These are phyloP conservation scores for Ramichloridium luteum DNA, from an alignment of 2,329 filamentous ascomycete species.

Conservation along the genomic window DNA sequence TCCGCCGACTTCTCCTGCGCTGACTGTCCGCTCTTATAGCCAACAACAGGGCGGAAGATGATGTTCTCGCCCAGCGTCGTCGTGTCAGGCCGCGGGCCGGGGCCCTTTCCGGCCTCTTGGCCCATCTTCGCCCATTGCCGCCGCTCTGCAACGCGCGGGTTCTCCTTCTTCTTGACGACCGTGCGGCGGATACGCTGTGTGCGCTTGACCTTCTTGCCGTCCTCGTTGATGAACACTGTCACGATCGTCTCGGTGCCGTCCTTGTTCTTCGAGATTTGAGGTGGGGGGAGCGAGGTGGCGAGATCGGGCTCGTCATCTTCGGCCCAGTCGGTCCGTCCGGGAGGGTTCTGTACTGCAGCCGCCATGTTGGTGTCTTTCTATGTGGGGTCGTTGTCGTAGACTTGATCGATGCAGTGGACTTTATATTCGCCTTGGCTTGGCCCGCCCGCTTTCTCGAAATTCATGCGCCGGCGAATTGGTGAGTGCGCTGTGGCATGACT, in stretches of 20 bases:
- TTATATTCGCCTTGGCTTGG: no score
- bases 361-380: slow-evolving; percentile 16
- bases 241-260: slow-evolving; percentile 96
- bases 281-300: slow-evolving; percentile 70
- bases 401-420: no score
- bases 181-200: slow-evolving; percentile 91
- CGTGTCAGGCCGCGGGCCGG: slow-evolving; percentile 76
- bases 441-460: no score
- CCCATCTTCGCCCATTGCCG: slow-evolving; percentile 92
- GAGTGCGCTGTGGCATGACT: slow-evolving; percentile 1
- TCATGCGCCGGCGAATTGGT: no score
- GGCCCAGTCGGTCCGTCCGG: slow-evolving; percentile 67
- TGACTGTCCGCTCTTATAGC: slow-evolving; percentile 85
- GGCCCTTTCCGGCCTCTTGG: slow-evolving; percentile 67
- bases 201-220: slow-evolving; percentile 92
- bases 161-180: slow-evolving; percentile 85
- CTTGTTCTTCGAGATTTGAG: slow-evolving; percentile 89
- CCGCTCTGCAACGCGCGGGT: slow-evolving; percentile 91
- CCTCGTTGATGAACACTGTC: slow-evolving; percentile 79
- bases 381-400: no score
- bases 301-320: slow-evolving; percentile 71
- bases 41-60: slow-evolving; percentile 81
- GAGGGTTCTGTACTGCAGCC: slow-evolving; percentile 22
- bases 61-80: slow-evolving; percentile 97
- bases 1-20: slow-evolving; percentile 58